Base-by-base conservation (phyloP, 805 yeast genomes). In the Kodamaea hsintzibuensis region DNA sequence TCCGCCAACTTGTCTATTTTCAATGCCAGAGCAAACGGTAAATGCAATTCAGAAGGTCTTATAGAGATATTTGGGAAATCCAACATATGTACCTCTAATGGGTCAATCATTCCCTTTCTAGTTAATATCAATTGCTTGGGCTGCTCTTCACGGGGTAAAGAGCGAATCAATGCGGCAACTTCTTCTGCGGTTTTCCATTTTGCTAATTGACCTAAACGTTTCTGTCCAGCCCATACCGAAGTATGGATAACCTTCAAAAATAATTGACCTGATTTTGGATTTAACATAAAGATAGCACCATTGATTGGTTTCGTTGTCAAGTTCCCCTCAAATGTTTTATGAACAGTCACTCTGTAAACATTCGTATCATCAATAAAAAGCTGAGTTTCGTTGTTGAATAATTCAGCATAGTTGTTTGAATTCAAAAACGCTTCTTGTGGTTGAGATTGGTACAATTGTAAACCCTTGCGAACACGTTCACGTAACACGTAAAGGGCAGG, bases 131-230 rank as follows among this genome's bases (percentile, higher is more conserved):
- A 74, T 69, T 92, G 97, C 63, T 88, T 88, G 1, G 99, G 99
- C 63, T 91, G 97, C 70, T 95, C 97, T 63, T 93, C 98, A 52
- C 84, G 79, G 0, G 98, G 98, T 51, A 95, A 72, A 0, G 98
- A 89, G 43, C 97, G 79, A 16, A 95, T 81, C 58, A 95, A 74
- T 0, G 96, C 96, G 13, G 97, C 93, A 18, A 91, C 96, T 69
- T 93, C 98, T 71, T 95, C 99, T 0, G 99, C 98, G 1, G 98
- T 86, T 68, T 93, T 95, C 99, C 99, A 95, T 67, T 95, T 95
- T 1, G 98, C 92, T 59, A 95, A 73, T 65, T 95, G 98, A 27
- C 95, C 87, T 56, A 93, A 78, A 62, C 98, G 86, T 64, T 91
- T 92, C 69, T 95, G 98, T 16, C 99, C 99, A 2, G 96, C 87